Conservation (phyloP, 495 filamentous ascomycete species). For the Daldinia concentrica region DNA sequence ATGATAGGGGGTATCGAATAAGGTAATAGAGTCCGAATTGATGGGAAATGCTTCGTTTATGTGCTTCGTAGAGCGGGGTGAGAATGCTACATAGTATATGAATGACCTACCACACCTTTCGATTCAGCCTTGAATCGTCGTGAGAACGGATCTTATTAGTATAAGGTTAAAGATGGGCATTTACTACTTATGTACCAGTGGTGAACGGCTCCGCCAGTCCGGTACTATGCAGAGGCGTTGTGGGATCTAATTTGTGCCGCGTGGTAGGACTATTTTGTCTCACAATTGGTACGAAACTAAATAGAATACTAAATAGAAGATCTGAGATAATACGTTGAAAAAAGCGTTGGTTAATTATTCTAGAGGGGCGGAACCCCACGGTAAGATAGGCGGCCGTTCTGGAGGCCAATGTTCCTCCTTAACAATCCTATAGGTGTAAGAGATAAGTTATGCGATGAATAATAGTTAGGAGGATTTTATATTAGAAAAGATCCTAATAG, state of each 20-base stretch:
- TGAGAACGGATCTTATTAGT: conserved; percentile 17
- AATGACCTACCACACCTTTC: conserved; percentile 38
- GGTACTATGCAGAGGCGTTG: conserved; percentile 23
- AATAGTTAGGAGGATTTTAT: too few relatives aligned
- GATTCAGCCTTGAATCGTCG: conserved; percentile 31
- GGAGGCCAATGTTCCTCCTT: conserved; percentile 20
- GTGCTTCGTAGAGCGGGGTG: conserved; percentile 36
- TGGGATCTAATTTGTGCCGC: conserved; percentile 17
- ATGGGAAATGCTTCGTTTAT: conserved; percentile 41
- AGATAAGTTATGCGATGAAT: not conserved
- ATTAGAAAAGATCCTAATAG: too few relatives aligned
- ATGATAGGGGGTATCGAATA: conserved; percentile 33
- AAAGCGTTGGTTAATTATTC: not conserved
- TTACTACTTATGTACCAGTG: not conserved
- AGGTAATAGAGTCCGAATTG: conserved; percentile 24
- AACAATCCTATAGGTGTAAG: conserved; percentile 15
- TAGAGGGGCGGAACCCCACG: conserved; percentile 34
- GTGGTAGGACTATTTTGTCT: conserved; percentile 9
- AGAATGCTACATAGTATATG: conserved; percentile 41
- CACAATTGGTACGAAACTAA: conserved; percentile 10
- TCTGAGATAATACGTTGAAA: not conserved
- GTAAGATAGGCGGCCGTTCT: conserved; percentile 7
- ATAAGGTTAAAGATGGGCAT: conserved; percentile 9
- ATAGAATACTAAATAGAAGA: not conserved
- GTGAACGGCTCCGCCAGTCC: conserved; percentile 10